Evolutionary conservation across 495 filamentous ascomycete genomes (phyloP).

Genomic region (Collariella sp.): DNA sequence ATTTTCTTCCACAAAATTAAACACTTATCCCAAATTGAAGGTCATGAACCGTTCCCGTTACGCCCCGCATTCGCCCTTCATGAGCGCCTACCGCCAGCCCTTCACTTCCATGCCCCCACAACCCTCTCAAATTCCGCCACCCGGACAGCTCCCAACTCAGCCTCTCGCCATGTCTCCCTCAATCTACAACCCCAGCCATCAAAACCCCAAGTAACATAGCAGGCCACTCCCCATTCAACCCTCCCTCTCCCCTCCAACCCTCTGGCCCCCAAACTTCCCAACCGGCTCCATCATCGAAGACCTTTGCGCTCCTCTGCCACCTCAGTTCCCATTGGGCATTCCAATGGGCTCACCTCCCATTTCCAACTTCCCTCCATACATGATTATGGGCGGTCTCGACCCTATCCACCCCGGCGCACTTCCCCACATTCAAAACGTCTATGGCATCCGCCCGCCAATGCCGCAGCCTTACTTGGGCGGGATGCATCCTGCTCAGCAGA

Average conservation of each 20-base stretch:
- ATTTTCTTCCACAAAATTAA: neutral
- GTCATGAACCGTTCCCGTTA: slow-evolving; percentile 16
- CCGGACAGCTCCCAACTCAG: neutral
- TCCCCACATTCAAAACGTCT: slow-evolving; percentile 13
- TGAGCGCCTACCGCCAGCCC: slow-evolving; percentile 1
- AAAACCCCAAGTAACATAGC: neutral
- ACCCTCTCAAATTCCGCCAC: neutral
- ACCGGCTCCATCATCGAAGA: slow-evolving; percentile 17
- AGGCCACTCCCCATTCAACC: slow-evolving; percentile 8
- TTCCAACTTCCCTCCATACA: slow-evolving; percentile 1
- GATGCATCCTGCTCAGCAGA: slow-evolving; percentile 13
- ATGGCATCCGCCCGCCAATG: slow-evolving; percentile 8
- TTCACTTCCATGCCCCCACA: neutral
- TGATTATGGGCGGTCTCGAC: neutral
- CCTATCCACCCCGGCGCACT: neutral
- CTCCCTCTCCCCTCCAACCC: slow-evolving; percentile 4
- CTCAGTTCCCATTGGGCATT: neutral
- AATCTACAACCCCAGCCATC: neutral
- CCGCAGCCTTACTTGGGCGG: neutral
- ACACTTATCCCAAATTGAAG: neutral
- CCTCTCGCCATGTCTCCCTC: neutral
- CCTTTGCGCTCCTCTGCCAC: slow-evolving; percentile 10
- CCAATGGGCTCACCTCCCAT: neutral
- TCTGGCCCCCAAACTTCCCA: slow-evolving; percentile 10
- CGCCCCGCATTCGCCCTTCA: neutral